Percentiles rank a stretch among this genome's conserved stretches.
phyloP scores from a whole-genome alignment of 805 yeast genomes.

The Yarrowia yakushimensis region DNA sequence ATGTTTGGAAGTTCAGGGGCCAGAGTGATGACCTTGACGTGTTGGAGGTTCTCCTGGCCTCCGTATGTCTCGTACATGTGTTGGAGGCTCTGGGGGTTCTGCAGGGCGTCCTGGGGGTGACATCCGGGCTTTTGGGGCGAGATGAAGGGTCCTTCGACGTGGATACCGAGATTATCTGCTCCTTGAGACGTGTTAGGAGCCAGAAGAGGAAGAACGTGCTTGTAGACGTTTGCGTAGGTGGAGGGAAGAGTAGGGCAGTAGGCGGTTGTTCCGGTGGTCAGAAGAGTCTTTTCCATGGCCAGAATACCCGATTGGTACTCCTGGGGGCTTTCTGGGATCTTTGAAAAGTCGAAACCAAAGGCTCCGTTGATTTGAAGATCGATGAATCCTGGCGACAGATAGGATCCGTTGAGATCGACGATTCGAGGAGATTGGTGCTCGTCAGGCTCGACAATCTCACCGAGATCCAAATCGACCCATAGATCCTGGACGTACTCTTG shows the following conservation, averaged over 20 bases:
- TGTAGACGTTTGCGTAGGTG: conserved; percentile 48
- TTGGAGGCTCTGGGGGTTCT: conserved; percentile 36
- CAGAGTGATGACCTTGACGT: conserved; percentile 45
- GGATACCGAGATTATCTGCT: conserved; percentile 49
- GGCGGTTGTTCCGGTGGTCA: conserved; percentile 53
- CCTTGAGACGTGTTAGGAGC: conserved; percentile 37
- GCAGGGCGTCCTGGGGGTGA: conserved; percentile 50
- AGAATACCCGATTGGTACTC: conserved; percentile 30
- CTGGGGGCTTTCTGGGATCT: conserved; percentile 32
- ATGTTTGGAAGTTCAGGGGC: conserved; percentile 53
- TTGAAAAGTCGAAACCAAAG: conserved; percentile 53
- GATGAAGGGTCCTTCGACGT: conserved; percentile 58
- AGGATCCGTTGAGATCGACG: conserved; percentile 47
- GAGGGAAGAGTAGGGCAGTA: conserved; percentile 58
- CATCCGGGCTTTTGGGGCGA: conserved; percentile 50
- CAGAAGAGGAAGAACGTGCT: conserved; percentile 46
- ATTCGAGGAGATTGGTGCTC: conserved; percentile 29
- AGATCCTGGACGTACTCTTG: conserved; percentile 38
- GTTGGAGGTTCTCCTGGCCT: conserved; percentile 41
- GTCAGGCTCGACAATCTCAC: conserved; percentile 40
- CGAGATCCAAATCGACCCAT: conserved; percentile 44
- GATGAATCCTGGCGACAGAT: conserved; percentile 53
- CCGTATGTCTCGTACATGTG: conserved; percentile 42
- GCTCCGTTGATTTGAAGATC: conserved; percentile 59
- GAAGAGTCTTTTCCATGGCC: conserved; percentile 34